Conservation (phyloP, 2,329 filamentous ascomycete genomes). For the Reticulascus tulasneorum region DNA sequence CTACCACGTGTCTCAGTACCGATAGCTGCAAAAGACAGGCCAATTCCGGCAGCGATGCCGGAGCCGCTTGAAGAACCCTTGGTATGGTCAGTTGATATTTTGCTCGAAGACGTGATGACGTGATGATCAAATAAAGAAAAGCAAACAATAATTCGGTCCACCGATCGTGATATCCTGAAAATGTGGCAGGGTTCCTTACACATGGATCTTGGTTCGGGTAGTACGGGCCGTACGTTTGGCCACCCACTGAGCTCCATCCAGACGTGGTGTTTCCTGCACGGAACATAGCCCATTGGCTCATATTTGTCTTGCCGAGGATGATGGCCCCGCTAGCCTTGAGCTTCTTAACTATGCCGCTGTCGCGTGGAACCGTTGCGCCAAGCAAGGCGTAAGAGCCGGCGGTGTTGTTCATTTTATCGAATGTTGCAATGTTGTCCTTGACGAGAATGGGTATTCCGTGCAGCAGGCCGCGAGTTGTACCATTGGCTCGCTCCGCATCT, state of each 20-base stretch:
- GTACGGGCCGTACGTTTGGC: conserved; percentile 60
- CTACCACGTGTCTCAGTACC: conserved; percentile 58
- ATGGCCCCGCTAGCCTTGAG: conserved; percentile 58
- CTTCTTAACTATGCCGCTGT: conserved; percentile 56
- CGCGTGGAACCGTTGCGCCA: conserved; percentile 51
- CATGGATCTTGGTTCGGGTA: conserved; percentile 57
- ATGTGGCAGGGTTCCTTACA: too few relatives aligned
- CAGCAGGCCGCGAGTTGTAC: conserved; percentile 31
- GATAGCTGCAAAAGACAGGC: conserved; percentile 45
- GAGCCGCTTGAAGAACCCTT: conserved; percentile 60
- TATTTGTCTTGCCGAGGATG: conserved; percentile 62
- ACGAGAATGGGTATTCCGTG: conserved; percentile 63
- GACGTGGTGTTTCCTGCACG: conserved; percentile 55
- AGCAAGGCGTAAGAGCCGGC: conserved; percentile 61
- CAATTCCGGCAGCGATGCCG: conserved; percentile 50
- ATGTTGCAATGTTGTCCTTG: conserved; percentile 65
- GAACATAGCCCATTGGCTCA: conserved; percentile 63
- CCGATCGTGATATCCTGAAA: too few relatives aligned
- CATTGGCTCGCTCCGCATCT: conserved; percentile 23
- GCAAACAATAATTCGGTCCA: too few relatives aligned
- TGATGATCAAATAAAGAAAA: too few relatives aligned
- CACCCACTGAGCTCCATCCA: conserved; percentile 63
- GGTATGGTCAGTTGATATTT: too few relatives aligned
- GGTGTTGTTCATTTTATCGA: conserved; percentile 58
- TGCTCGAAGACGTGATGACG: too few relatives aligned